Evolutionary conservation across 2,329 filamentous ascomycete genomes (phyloP).

Genomic region (Aspergillus eucalypticola): DNA sequence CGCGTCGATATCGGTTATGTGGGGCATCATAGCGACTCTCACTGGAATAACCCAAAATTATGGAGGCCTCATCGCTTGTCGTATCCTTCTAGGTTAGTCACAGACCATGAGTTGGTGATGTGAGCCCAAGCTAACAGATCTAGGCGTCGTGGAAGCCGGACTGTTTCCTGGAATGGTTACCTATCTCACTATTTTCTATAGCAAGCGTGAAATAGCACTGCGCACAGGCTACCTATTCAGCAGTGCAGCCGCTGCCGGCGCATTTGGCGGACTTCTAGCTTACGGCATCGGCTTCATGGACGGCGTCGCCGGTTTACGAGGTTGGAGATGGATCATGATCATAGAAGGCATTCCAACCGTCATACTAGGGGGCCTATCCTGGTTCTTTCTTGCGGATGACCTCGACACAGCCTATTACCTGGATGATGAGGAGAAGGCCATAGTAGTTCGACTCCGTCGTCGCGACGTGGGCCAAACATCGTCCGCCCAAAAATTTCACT

Average conservation of each 20-base stretch:
- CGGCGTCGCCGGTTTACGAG: conserved; percentile 62
- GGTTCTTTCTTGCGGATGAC: conserved; percentile 64
- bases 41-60: conserved; percentile 69
- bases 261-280: conserved; percentile 70
- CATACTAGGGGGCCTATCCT: conserved; percentile 56
- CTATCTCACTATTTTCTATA: conserved; percentile 76
- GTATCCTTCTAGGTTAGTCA: conserved; percentile 57
- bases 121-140: background rate
- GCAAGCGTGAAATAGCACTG: conserved; percentile 69
- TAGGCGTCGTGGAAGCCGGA: conserved; percentile 67
- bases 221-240: conserved; percentile 71
- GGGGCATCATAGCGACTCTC: conserved; percentile 48
- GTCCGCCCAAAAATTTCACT: conserved; percentile 57
- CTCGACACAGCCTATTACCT: conserved; percentile 66
- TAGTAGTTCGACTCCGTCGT: conserved; percentile 55
- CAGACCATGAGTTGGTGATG: too few relatives aligned
- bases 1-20: conserved; percentile 60
- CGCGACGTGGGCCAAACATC: conserved; percentile 53
- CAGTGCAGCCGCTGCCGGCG: conserved; percentile 67
- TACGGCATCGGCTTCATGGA: conserved; percentile 74
- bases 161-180: conserved; percentile 68
- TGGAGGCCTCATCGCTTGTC: conserved; percentile 65
- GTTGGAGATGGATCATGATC: conserved; percentile 72
- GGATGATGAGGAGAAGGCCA: conserved; percentile 57
- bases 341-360: conserved; percentile 60